phyloP scores from a whole-genome alignment of 805 yeast genomes.

The Saccharomycopsis microspora region DNA sequence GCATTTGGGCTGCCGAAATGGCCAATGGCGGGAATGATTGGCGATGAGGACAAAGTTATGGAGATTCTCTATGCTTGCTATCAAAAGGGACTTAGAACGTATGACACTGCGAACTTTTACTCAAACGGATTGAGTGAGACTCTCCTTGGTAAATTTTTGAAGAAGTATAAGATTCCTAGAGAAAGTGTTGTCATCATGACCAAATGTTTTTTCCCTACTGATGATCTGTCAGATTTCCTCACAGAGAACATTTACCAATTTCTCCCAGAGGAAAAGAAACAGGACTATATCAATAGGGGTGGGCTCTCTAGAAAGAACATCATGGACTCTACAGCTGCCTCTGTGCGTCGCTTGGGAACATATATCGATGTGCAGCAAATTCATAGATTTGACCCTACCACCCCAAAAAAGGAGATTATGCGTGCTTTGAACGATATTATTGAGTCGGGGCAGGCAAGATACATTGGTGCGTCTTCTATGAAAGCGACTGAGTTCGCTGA shows the following conservation, averaged over 20 bases:
- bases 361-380: constrained; percentile 46
- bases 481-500: constrained; percentile 40
- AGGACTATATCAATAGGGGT: constrained; percentile 19
- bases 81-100: constrained; percentile 35
- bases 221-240: background rate
- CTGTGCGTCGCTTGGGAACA: constrained; percentile 38
- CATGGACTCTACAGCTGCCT: constrained; percentile 30
- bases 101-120: constrained; percentile 39
- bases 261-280: background rate
- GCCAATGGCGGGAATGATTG: constrained; percentile 30
- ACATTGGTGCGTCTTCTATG: constrained; percentile 59
- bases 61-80: constrained; percentile 32
- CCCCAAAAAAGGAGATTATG: constrained; percentile 45
- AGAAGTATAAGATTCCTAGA: constrained; percentile 30
- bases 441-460: constrained; percentile 34
- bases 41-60: constrained; percentile 30
- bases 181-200: constrained; percentile 33
- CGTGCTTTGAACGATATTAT: constrained; percentile 42
- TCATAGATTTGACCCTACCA: constrained; percentile 38
- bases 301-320: constrained; percentile 38
- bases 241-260: background rate
- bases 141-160: constrained; percentile 40
- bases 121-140: constrained; percentile 37
- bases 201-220: constrained; percentile 21
- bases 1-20: constrained; percentile 20